Evolutionary conservation across 495 filamentous ascomycete genomes (phyloP), one percentile per base, ranked within the genome.

Genomic region (Haplographium delicatum): DNA sequence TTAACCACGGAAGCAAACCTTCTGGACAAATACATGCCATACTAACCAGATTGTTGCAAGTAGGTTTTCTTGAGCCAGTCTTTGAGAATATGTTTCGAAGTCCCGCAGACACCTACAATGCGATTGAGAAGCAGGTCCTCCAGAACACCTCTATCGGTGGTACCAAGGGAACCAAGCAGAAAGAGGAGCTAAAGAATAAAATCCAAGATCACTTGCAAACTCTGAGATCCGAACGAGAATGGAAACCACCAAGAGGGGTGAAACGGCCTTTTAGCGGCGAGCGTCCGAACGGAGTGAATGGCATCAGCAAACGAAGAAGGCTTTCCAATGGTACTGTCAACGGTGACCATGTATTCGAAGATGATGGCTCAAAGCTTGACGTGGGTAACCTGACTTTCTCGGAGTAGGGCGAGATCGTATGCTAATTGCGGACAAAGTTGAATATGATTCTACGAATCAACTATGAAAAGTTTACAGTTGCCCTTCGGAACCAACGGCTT

Each of bases 381-480:
- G 67, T 70, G 46, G 44, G 66, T 64, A 50, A 44, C 31, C 31
- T n/a, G 24, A 41, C 20, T 11, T 43, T 39, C 31, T 44, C 15
- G 30, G 39, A 52, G 28, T 22, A 40, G 57, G 42, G 30, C 35
- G 8, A 28, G n/a, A 15, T 31, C 15, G 11, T 13, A 49, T 60
- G 55, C 69, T 71, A 51, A 69, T 54, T 34, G 51, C 28, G 9
- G 4, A 13, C 43, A 16, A 44, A 77, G 72, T 64, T 63, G 4
- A 61, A 83, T 44, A 65, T 88, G 44, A 77, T 88, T 18, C 70
- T 97, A 38, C 82, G 86, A 24, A 73, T 96, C 20, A 95, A 96
- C 64, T 84, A 89, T 61, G 85, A 88, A 28, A 96, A 91, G 61
- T 83, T 88, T 37, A 73, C 81, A 4, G 86, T 97, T 11, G 74